Base-by-base conservation (phyloP, 345 rosid species). In the Citrus cavaleriei region DNA sequence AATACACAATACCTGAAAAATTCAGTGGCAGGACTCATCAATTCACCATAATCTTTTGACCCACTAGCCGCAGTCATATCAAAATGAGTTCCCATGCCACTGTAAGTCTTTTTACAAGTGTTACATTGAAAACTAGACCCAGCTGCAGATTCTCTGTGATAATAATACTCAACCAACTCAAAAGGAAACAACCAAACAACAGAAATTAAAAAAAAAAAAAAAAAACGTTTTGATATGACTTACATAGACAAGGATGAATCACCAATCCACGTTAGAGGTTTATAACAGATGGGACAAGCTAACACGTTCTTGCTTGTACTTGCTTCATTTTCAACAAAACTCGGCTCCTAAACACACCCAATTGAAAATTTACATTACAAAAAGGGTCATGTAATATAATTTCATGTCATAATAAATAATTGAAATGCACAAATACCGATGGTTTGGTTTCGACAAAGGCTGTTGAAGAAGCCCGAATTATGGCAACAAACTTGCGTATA, bases 251-350 rank as follows among this genome's bases (percentile, higher is more conserved):
- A 81, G 74, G 77, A 71, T 16, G 84, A 68, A 69, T 79, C 88
- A 55, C 86, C 79, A 12, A 61, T 80, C 78, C 68, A 35, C 16
- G 82, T 80, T 6, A 95, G 80, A 7, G 86, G 90, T 77, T 76
- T 61, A 70, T 87, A 93, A 84, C 98, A 93, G 32, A 95, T 84
- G 32, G 98, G 98, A 84, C 98, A 95, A 67, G 98, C 98, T 78
- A 95, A 82, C 37, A 85, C 69, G 65, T 75, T 78, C 71, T 78
- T 81, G 74, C 66, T 79, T 6, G 35, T 32, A 38, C 64, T 59
- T 34, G 68, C 84, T 55, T 87, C 83, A 77, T 79, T 84, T 27
- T 85, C 83, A 16, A 77, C 88, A 83, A 49, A 80, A 25, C 54
- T 57, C 6, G 86, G 30, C 34, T 85, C 92, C 89, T 90, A 14